Percentiles rank a stretch among this genome's conserved stretches.
Evolutionary conservation across 1,284 basidiomycete species (phyloP).

Genomic region (Microbotryomycetes sp.): DNA sequence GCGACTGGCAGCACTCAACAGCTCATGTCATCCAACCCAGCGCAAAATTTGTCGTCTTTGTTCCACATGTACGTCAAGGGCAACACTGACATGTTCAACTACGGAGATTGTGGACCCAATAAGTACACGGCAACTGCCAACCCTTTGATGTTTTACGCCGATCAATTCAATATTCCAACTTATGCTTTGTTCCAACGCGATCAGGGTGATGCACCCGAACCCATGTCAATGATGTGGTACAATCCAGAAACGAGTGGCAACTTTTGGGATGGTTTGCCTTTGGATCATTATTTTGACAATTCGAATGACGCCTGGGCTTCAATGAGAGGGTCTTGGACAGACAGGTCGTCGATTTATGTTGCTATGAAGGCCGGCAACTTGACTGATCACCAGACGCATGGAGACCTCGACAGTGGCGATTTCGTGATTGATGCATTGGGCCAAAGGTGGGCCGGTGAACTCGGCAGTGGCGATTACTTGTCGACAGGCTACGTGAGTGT

Average conservation of each 20-base stretch:
- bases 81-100: constrained; percentile 80
- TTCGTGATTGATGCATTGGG: constrained; percentile 94
- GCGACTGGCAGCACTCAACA: constrained; percentile 80
- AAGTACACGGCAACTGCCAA: constrained; percentile 79
- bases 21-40: constrained; percentile 62
- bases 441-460: constrained; percentile 90
- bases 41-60: constrained; percentile 66
- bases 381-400: constrained; percentile 47
- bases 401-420: constrained; percentile 48
- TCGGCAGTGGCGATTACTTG: constrained; percentile 80
- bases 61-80: constrained; percentile 90
- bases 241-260: constrained; percentile 72
- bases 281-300: constrained; percentile 77
- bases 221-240: constrained; percentile 96
- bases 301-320: constrained; percentile 72
- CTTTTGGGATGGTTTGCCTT: constrained; percentile 78
- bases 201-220: constrained; percentile 76
- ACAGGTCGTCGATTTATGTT: constrained; percentile 71
- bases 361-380: constrained; percentile 80
- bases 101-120: constrained; percentile 92
- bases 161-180: constrained; percentile 56
- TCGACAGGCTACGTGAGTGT: constrained; percentile 41
- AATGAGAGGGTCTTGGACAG: constrained; percentile 89
- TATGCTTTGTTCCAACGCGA: constrained; percentile 91
- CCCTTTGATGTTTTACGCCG: constrained; percentile 63